Percentiles rank a stretch among this genome's conserved stretches.
Conservation (phyloP, 73 alveolate genomes). For the Tetrahymena borealis region DNA sequence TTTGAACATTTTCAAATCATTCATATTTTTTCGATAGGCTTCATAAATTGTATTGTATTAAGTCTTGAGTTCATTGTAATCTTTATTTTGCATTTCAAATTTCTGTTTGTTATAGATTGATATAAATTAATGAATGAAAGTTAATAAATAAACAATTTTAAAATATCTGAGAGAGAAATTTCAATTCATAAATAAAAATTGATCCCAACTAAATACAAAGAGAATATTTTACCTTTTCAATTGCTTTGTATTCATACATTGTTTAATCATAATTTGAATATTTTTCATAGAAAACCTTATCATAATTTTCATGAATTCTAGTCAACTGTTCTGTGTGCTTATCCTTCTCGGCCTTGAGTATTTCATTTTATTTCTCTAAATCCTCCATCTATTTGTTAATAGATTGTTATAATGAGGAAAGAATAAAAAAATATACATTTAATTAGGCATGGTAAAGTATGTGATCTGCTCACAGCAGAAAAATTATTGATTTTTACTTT, state of each 20-base stretch:
- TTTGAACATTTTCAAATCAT: background rate
- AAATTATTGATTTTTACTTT: background rate
- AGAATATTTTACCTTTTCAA: background rate
- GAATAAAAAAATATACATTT: background rate
- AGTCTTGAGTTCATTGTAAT: background rate
- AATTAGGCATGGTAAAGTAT: background rate
- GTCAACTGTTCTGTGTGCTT: background rate
- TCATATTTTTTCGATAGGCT: background rate
- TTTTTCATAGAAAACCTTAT: background rate
- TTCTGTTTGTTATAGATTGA: background rate
- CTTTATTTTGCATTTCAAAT: background rate
- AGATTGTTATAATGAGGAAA: background rate
- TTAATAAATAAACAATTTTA: background rate
- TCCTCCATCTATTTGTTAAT: background rate
- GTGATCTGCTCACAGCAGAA: background rate
- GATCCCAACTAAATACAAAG: background rate
- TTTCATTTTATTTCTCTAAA: background rate
- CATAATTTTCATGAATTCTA: background rate
- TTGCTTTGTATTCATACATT: background rate
- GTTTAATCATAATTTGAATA: background rate
- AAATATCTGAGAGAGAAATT: background rate
- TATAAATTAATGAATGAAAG: background rate
- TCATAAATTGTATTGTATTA: background rate
- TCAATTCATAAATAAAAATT: too few relatives aligned
- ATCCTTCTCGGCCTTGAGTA: background rate